A percentile compares a stretch with the other conserved stretches of the same genome.
Evolutionary conservation across 148 eudicot genomes (phyloP).

Genomic region (Polygonum aviculare): DNA sequence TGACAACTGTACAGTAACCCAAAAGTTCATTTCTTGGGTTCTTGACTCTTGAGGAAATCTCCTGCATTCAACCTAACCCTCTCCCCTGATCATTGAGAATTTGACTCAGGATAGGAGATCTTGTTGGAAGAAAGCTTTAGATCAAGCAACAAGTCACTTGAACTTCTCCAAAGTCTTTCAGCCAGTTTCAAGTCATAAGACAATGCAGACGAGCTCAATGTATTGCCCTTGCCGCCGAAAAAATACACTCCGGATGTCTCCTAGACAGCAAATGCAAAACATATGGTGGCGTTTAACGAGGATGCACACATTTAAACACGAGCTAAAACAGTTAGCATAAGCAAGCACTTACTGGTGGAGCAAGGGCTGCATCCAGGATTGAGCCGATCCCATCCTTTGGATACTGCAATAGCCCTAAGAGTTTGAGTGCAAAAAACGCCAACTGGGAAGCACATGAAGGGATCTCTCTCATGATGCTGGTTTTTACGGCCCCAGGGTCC

Average conservation of each 20-base stretch:
- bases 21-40: too few species aligned
- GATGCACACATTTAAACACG: not conserved
- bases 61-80: too few species aligned
- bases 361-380: constrained; percentile 75
- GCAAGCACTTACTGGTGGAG: constrained; percentile 63
- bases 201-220: constrained; percentile 43
- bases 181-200: constrained; percentile 51
- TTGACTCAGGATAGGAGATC: not conserved
- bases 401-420: constrained; percentile 22
- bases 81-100: not conserved
- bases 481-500: constrained; percentile 85
- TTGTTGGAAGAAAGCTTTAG: constrained; percentile 19
- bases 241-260: constrained; percentile 11
- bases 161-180: constrained; percentile 9
- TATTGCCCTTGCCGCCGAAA: constrained; percentile 73
- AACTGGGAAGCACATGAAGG: constrained; percentile 28
- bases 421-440: not conserved
- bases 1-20: too few species aligned
- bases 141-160: constrained; percentile 42
- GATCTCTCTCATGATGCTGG: constrained; percentile 80
- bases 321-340: not conserved
- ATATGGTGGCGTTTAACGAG: not conserved
- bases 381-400: constrained; percentile 56
- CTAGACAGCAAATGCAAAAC: constrained; percentile 40
- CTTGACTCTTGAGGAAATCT: too few species aligned